A percentile compares a stretch with the other conserved stretches of the same genome.
phyloP scores from a whole-genome alignment of 495 filamentous ascomycete species.

The Annulohypoxylon nitens region DNA sequence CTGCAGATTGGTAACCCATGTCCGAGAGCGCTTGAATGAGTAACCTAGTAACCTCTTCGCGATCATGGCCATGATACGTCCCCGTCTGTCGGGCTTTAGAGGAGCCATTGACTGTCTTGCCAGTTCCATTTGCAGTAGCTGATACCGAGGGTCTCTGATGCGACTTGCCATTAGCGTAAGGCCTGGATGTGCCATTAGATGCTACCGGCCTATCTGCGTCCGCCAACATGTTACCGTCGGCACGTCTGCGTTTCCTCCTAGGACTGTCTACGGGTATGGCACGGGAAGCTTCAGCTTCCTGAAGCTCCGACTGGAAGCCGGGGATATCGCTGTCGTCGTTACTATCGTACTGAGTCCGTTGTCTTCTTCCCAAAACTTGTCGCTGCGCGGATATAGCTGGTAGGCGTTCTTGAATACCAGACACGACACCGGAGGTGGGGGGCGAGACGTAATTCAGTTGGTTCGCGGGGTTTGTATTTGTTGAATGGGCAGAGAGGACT shows the following conservation, averaged over 20 bases:
- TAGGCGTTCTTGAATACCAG: constrained; percentile 31
- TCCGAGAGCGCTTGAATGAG: constrained; percentile 91
- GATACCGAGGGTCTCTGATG: constrained; percentile 33
- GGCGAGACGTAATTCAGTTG: constrained; percentile 30
- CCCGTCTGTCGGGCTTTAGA: constrained; percentile 44
- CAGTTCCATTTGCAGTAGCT: constrained; percentile 53
- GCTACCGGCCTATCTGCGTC: constrained; percentile 40
- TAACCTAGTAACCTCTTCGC: constrained; percentile 93
- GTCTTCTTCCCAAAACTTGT: constrained; percentile 47
- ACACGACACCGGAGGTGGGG: constrained; percentile 33
- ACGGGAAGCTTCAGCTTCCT: constrained; percentile 38
- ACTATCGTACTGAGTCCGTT: constrained; percentile 42
- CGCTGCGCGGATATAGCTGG: constrained; percentile 27
- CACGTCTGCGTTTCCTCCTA: constrained; percentile 47
- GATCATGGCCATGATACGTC: constrained; percentile 80
- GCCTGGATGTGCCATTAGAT: constrained; percentile 47
- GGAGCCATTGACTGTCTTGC: constrained; percentile 57
- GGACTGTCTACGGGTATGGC: constrained; percentile 17
- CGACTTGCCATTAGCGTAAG: constrained; percentile 49
- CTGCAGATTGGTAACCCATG: constrained; percentile 84
- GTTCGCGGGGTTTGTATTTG: constrained; percentile 36
- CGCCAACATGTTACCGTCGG: constrained; percentile 48
- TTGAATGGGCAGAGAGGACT: constrained; percentile 52
- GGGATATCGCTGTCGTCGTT: constrained; percentile 25
- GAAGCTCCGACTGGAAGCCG: constrained; percentile 37